phyloP scores from a whole-genome alignment of 352 stramenopile genomes.

The Phytophthora meadii region DNA sequence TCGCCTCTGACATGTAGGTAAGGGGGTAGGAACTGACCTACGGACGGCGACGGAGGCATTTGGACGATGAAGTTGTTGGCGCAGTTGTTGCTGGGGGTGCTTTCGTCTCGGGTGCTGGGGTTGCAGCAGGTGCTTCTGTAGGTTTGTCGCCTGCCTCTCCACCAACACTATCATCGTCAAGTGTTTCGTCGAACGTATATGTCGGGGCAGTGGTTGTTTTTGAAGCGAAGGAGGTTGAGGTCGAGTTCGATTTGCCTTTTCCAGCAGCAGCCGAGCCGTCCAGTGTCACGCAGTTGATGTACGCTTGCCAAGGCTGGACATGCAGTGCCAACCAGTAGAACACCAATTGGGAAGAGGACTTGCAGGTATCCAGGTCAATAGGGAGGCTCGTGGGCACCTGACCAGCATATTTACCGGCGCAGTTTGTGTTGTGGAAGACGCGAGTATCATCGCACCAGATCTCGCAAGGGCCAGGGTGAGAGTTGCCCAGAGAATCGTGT shows the following conservation, averaged over 20 bases:
- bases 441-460: slow-evolving; percentile 52
- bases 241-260: slow-evolving; percentile 19
- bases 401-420: slow-evolving; percentile 25
- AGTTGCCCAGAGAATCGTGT: slow-evolving; percentile 35
- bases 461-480: slow-evolving; percentile 52
- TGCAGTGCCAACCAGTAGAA: slow-evolving; percentile 59
- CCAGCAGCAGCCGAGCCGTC: slow-evolving; percentile 13
- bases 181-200: neutral
- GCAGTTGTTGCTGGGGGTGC: slow-evolving; percentile 10
- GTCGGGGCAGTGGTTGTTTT: slow-evolving; percentile 1
- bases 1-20: neutral
- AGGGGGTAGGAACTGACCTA: slow-evolving; percentile 6
- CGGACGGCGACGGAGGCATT: slow-evolving; percentile 17
- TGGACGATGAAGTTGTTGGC: slow-evolving; percentile 24
- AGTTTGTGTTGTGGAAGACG: slow-evolving; percentile 52
- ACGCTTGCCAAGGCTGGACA: slow-evolving; percentile 47
- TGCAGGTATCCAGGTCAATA: slow-evolving; percentile 42
- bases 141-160: slow-evolving; percentile 8
- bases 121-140: slow-evolving; percentile 9
- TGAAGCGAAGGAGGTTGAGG: slow-evolving; percentile 1
- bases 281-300: slow-evolving; percentile 48
- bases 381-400: slow-evolving; percentile 38
- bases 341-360: slow-evolving; percentile 32
- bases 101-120: neutral
- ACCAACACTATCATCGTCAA: slow-evolving; percentile 11